These are phyloP conservation scores for Colletotrichum liaoningense DNA, from an alignment of 2,329 filamentous ascomycete genomes.

Conservation along the genomic window DNA sequence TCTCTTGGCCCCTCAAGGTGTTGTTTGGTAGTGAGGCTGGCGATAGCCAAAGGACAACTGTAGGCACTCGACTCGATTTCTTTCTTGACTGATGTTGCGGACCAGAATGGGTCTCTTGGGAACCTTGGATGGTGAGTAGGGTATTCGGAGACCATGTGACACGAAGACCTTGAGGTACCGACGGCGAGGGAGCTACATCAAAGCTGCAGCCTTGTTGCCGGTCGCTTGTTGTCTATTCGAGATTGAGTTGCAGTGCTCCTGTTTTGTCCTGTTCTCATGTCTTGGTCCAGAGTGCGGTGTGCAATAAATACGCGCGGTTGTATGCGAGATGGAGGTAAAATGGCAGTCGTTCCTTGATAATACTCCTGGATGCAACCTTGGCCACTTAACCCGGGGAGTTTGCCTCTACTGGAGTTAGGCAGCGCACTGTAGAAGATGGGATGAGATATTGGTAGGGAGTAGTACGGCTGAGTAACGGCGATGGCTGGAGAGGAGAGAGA, in stretches of 20 bases:
- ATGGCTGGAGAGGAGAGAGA: background rate
- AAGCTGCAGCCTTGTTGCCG: background rate
- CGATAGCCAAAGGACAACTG: background rate
- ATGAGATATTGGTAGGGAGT: background rate
- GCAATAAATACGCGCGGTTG: conserved; percentile 1
- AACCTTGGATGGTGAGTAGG: background rate
- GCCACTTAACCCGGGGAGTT: background rate
- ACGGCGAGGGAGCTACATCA: background rate
- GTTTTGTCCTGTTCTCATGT: background rate
- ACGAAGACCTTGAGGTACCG: background rate
- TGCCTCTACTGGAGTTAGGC: background rate
- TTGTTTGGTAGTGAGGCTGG: background rate
- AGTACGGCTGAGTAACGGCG: background rate
- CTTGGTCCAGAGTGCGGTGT: background rate
- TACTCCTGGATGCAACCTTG: background rate
- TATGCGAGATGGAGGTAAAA: background rate
- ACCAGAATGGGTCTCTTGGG: background rate
- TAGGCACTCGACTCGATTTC: background rate
- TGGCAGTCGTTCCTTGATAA: background rate
- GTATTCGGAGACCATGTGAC: background rate
- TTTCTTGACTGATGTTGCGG: background rate
- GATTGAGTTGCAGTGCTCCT: background rate
- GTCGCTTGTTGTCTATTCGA: conserved; percentile 1
- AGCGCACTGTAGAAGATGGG: background rate
- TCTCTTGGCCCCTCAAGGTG: background rate